These are phyloP conservation scores for Spirogloea muscicola DNA, from an alignment of 139 green algal genomes.

Conservation along the genomic window DNA sequence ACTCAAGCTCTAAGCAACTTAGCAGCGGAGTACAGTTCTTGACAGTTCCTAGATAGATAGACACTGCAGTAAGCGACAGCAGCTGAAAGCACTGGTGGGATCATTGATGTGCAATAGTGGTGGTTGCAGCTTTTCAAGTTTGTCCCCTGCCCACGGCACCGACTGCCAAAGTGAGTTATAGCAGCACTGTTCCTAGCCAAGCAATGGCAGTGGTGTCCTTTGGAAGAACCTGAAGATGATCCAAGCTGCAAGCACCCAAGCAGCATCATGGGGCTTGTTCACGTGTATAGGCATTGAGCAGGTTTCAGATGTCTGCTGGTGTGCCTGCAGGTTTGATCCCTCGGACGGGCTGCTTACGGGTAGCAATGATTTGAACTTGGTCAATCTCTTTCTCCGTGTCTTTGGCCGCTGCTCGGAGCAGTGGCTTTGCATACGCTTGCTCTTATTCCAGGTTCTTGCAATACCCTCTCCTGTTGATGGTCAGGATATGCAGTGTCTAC, in stretches of 20 bases:
- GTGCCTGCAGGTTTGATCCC: constrained; percentile 72
- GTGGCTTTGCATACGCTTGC: constrained; percentile 74
- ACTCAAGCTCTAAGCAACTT: neutral
- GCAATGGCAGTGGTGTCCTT: too few species aligned
- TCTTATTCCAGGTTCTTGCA: constrained; percentile 67
- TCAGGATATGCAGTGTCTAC: neutral
- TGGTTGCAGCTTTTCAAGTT: constrained; percentile 77
- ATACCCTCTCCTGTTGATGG: neutral
- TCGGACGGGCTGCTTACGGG: constrained; percentile 68
- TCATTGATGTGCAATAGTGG: constrained; percentile 2
- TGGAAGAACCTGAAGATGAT: too few species aligned
- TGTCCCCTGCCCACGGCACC: constrained; percentile 89
- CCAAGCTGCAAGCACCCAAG: too few species aligned
- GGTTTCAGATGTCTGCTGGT: too few species aligned
- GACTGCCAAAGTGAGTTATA: constrained; percentile 70
- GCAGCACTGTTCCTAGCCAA: too few species aligned
- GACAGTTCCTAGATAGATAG: constrained; percentile 7
- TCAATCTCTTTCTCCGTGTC: constrained; percentile 86
- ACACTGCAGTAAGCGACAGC: neutral
- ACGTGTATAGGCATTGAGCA: too few species aligned
- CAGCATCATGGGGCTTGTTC: too few species aligned
- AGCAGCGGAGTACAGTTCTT: constrained; percentile 3
- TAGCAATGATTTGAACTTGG: constrained; percentile 85
- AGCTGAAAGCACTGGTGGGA: neutral
- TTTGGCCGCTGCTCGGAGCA: constrained; percentile 76